A percentile compares a stretch with the other conserved stretches of the same genome.
phyloP scores from a whole-genome alignment of 2,329 filamentous ascomycete species.

The Ophiostoma sp. region DNA sequence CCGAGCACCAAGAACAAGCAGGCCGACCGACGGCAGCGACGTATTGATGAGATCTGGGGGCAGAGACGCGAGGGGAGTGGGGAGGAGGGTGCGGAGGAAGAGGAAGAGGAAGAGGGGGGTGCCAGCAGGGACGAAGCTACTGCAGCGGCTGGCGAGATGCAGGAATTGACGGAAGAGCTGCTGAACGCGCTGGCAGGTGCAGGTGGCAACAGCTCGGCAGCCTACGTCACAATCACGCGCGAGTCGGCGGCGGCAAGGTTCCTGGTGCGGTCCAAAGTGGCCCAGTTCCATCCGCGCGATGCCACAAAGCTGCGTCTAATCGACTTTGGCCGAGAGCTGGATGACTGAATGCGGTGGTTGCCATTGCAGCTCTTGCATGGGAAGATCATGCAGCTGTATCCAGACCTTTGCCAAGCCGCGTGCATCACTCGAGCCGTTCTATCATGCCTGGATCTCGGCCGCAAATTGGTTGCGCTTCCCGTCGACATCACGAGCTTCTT shows the following conservation, averaged over 20 bases:
- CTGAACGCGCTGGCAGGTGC: slow-evolving; percentile 54
- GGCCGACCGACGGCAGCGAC: slow-evolving; percentile 53
- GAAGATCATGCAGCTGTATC: no score
- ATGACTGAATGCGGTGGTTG: slow-evolving; percentile 38
- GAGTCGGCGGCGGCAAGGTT: slow-evolving; percentile 61
- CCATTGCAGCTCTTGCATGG: background rate
- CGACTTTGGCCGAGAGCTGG: slow-evolving; percentile 60
- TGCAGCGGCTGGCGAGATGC: slow-evolving; percentile 53
- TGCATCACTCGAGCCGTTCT: background rate
- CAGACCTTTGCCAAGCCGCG: background rate
- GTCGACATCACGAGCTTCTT: no score
- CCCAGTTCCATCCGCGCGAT: slow-evolving; percentile 61
- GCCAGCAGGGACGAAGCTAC: slow-evolving; percentile 43
- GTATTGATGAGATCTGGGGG: slow-evolving; percentile 62
- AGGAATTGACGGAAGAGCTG: slow-evolving; percentile 54
- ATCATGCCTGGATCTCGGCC: background rate
- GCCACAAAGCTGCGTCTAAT: slow-evolving; percentile 54
- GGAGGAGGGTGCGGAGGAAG: slow-evolving; percentile 15
- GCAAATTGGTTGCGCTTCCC: no score
- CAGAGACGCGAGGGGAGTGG: background rate
- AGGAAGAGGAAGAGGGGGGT: slow-evolving; percentile 21
- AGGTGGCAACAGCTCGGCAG: slow-evolving; percentile 49
- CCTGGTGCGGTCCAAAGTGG: slow-evolving; percentile 59
- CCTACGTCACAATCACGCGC: slow-evolving; percentile 53
- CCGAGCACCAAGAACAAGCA: background rate